Percentiles rank a stretch among this genome's conserved stretches.
phyloP scores from a whole-genome alignment of 768 basidiomycete species.

The Lentinus tigrinus region DNA sequence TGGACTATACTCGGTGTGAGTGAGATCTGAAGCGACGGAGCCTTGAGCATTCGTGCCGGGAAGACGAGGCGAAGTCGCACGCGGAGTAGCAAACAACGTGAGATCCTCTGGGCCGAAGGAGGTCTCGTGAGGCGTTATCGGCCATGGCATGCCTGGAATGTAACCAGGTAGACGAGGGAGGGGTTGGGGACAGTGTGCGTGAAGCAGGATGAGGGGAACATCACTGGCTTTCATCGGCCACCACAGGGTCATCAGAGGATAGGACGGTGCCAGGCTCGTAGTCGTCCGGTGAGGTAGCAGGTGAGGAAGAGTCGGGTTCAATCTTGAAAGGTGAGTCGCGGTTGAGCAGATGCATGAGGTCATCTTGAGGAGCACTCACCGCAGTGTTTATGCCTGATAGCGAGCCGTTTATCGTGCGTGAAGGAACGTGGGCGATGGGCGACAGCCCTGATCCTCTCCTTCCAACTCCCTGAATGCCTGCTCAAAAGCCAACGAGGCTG shows the following conservation, averaged over 20 bases:
- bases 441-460: conserved; percentile 70
- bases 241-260: conserved; percentile 57
- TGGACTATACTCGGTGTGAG: too few relatives aligned
- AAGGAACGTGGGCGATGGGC: conserved; percentile 26
- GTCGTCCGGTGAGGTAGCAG: conserved; percentile 27
- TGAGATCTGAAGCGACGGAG: too few relatives aligned
- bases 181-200: conserved; percentile 47
- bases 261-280: conserved; percentile 70
- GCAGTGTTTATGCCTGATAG: conserved; percentile 9
- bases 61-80: conserved; percentile 66
- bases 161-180: conserved; percentile 77
- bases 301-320: conserved; percentile 17
- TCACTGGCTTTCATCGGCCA: conserved; percentile 50
- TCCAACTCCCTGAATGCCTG: conserved; percentile 78
- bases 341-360: conserved; percentile 7
- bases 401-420: conserved; percentile 12
- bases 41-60: conserved; percentile 30
- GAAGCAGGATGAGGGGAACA: conserved; percentile 55
- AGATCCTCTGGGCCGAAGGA: conserved; percentile 68
- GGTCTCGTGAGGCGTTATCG: conserved; percentile 82
- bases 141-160: conserved; percentile 86
- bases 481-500: conserved; percentile 73
- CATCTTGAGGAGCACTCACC: conserved; percentile 17
- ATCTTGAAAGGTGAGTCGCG: conserved; percentile 7
- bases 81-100: conserved; percentile 70